A percentile compares a stretch with the other conserved stretches of the same genome.
These are phyloP conservation scores for Suillus luteus DNA, from an alignment of 768 basidiomycete genomes.

Conservation along the genomic window DNA sequence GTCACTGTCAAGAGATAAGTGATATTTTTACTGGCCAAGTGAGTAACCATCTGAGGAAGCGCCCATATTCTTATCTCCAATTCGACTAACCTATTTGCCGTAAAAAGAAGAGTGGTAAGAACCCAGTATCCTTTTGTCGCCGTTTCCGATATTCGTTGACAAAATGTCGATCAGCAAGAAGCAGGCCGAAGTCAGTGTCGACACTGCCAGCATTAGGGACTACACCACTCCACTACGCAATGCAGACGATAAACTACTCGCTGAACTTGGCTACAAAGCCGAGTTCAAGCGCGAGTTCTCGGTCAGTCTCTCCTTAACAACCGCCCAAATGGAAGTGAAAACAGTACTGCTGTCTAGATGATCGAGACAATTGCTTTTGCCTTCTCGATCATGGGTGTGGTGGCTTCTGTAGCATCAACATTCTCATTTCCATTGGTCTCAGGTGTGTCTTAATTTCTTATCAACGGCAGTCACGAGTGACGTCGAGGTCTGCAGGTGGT, in stretches of 20 bases:
- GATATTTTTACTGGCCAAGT: conserved; percentile 9
- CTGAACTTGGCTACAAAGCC: conserved; percentile 67
- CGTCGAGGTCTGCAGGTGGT: conserved; percentile 46
- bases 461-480: background rate
- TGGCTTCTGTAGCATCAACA: conserved; percentile 69
- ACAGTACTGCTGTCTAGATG: conserved; percentile 35
- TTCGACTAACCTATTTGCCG: background rate
- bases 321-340: background rate
- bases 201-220: conserved; percentile 16
- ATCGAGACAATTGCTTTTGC: conserved; percentile 67
- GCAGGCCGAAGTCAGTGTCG: conserved; percentile 11
- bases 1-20: conserved; percentile 20
- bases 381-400: conserved; percentile 72
- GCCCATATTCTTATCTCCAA: conserved; percentile 23
- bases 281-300: conserved; percentile 78
- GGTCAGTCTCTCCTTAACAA: conserved; percentile 37
- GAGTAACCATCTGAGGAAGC: background rate
- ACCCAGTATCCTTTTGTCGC: conserved; percentile 6
- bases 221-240: conserved; percentile 30
- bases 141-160: background rate
- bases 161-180: conserved; percentile 29
- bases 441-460: conserved; percentile 41
- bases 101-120: conserved; percentile 8
- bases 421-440: conserved; percentile 62
- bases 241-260: conserved; percentile 59